Base-by-base conservation (phyloP, 768 basidiomycete genomes). In the Cystofilobasidium capitatum region DNA sequence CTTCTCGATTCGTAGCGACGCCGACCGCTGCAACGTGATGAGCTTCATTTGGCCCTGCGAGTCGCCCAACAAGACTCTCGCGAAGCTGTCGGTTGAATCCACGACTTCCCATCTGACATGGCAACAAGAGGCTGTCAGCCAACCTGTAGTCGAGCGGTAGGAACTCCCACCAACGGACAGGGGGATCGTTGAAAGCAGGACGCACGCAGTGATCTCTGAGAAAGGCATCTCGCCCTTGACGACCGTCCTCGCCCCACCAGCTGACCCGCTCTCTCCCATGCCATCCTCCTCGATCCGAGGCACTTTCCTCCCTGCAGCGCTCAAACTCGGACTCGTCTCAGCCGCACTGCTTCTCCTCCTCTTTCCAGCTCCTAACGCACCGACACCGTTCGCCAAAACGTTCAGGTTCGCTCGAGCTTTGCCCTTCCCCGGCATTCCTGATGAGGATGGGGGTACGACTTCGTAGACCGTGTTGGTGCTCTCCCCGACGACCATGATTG, bases 171-270 rank as follows among this genome's bases (percentile, higher is more conserved):
- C 45, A 14, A 17, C 45, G 40, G 10, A 22, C n/a, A n/a, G 24
- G 10, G 14, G n/a, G 31, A 14, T 16, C 39, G 26, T 24, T 16
- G 40, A 31, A 12, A 51, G 26, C 14, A 29, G 36, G 4, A 78
- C 85, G 71, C 74, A 90, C 88, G 86, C 83, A 69, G 83, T 80
- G 45, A 90, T 79, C 69, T 85, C 83, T 66, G 81, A 82, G 84
- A 87, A 89, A 10, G 87, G 88, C 82, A 20, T 88, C 80, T 40
- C 75, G 73, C 35, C 54, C 20, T 20, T n/a, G 29, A 70, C 47
- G 31, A 37, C 14, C 31, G 31, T 0, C 20, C 54, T 8, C n/a
- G 1, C 20, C 26, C 20, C 42, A 55, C 42, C 64, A 65, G 4
- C 65, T 62, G 44, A 69, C 70, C 1, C 54, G 64, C 69, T 72